Evolutionary conservation across 768 basidiomycete genomes (phyloP), one percentile per base, ranked within the genome.

Genomic region (Collybiopsis luxurians): DNA sequence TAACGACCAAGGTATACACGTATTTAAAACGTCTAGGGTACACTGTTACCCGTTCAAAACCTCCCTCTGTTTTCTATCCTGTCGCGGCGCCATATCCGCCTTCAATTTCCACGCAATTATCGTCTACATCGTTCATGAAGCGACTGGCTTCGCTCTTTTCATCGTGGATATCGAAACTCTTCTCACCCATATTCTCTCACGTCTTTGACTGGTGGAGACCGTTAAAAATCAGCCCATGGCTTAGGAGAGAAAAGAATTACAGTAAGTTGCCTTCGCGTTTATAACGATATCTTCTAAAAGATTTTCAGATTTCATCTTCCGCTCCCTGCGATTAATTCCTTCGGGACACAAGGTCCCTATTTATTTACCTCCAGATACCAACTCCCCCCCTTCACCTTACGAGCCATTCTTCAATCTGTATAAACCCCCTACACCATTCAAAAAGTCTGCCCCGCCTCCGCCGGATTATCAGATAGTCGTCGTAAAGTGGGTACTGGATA

Each of bases 21-120:
- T 95, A 96, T 71, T 79, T 99, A 30, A 93, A 89, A 64, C 85
- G 97, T 17, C 75, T 98, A 38, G 97, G 97, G 13, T 99, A 97
- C 70, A 80, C 85, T 11, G 84, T 98, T 10, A 91, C 85, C 40
- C 83, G 97, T n/a, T 76, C 92, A 0, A 75, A 78, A 4, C 79
- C 84, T 4, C 88, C 86, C 4, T 77, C 76, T 5, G 56, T 74
- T 0, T 75, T 76, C 15, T 89, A 87, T 63, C 79, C 82, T 2
- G 59, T 66, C 5, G 78, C 87, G 31, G 71, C 80, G 2, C 71
- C 79, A 0, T 61, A 65, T 49, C 58, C 63, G 30, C 38, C 58
- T 13, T 61, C 40, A 19, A 24, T 62, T 19, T 57, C 51, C 13
- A 38, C 49, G 24, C 38, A 57, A 15, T 60, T 36, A 17, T 36